A percentile compares a stretch with the other conserved stretches of the same genome.
Conservation (phyloP, 176 grass and related monocot species). For the Aegilops tauschii region DNA sequence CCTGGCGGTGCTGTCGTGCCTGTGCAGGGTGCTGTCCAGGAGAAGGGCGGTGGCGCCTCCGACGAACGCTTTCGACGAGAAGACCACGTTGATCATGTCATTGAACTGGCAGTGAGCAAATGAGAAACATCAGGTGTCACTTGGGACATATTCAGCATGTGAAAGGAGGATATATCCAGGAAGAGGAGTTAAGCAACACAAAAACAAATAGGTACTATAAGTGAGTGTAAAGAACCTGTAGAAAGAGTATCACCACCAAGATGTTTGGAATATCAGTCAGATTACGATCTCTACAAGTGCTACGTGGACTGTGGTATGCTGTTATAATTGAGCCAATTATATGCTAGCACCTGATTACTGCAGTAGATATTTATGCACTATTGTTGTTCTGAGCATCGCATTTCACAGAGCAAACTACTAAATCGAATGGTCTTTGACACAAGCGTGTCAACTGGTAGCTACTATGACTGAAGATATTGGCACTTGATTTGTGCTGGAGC, state of each 20-base stretch:
- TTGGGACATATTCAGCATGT: background rate
- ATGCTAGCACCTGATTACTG: background rate
- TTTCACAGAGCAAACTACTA: background rate
- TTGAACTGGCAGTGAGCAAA: slow-evolving; percentile 64
- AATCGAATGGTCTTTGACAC: background rate
- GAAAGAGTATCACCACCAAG: background rate
- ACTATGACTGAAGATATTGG: background rate
- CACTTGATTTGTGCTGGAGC: slow-evolving; percentile 21
- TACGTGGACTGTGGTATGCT: too few species aligned
- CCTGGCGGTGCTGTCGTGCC: slow-evolving; percentile 30
- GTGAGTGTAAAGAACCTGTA: background rate
- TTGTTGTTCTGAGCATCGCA: background rate
- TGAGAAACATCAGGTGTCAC: background rate
- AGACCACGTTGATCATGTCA: slow-evolving; percentile 90
- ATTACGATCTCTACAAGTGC: background rate
- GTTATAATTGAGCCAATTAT: background rate
- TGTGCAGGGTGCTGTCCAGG: slow-evolving; percentile 78
- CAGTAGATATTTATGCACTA: background rate
- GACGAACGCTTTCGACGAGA: slow-evolving; percentile 87
- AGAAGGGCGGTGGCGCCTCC: slow-evolving; percentile 63
- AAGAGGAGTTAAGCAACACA: background rate
- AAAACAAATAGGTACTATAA: background rate
- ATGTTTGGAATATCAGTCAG: background rate
- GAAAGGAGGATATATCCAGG: too few species aligned
- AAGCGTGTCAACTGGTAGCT: background rate